Evolutionary conservation across 805 yeast species (phyloP), one percentile per base, ranked within the genome.

Genomic region (Wickerhamiella domercqiae): DNA sequence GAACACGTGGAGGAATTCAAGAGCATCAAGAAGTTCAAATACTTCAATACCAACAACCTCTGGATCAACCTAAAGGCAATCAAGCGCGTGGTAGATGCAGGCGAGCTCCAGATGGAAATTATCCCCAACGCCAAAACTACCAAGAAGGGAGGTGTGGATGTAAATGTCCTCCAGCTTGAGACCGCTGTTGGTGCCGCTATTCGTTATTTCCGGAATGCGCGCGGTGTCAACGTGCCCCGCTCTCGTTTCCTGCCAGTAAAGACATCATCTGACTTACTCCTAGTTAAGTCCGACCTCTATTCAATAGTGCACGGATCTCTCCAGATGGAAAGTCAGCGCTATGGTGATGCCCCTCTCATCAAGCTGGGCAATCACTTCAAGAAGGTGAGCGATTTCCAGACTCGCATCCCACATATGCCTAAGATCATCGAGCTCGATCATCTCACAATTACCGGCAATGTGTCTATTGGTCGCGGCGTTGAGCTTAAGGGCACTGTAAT

Each of bases 151-250:
- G 72, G 73, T 48, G 64, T 67, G 37, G 95, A 86, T 48, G 68
- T 78, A 49, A 76, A 78, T 54, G 96, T 87, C 36, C 64, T 87
- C 55, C 98, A 87, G 66, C 74, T 90, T 56, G 98, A 90, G 68
- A 90, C 98, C 36, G 98, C 98, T 21, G 94, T 83, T 51, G 98
- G 98, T 68, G 97, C 98, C 29, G 97, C 97, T 34, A 90, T 90
- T 57, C 80, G 94, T 64, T 87, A 86, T 63, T 90, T 90, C 64
- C 68, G 77, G 48, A 80, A 82, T 51, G 95, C 96, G 21, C 94
- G 83, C 54, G 98, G 98, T 64, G 93, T 90, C 51, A 94, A 84
- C 53, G 98, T 90, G 28, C 97, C 98, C 62, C 82, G 98, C 67
- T 73, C 94, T 30, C 77, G 98, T 59, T 90, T 90, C 71, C 71